A percentile compares a stretch with the other conserved stretches of the same genome.
Conservation (phyloP, 148 eudicot species). For the Silene uniflora region DNA sequence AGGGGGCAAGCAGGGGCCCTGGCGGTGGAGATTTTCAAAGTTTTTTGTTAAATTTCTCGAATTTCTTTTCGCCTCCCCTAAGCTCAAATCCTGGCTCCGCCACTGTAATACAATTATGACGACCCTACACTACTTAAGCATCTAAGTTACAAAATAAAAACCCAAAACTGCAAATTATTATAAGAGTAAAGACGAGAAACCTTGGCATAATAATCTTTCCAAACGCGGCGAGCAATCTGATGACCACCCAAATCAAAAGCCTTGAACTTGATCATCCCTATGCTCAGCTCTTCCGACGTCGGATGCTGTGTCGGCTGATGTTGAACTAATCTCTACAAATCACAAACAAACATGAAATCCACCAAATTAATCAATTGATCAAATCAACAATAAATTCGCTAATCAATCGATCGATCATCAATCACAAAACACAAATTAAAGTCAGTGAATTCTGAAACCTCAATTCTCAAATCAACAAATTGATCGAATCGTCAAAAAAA, state of each 20-base stretch:
- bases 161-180: neutral
- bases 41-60: too few relatives aligned
- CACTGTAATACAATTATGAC: neutral
- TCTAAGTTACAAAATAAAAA: neutral
- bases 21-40: too few relatives aligned
- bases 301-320: slow-evolving; percentile 82
- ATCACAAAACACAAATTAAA: neutral
- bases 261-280: slow-evolving; percentile 72
- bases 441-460: neutral
- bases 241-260: slow-evolving; percentile 91
- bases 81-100: too few relatives aligned
- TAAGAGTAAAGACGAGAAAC: slow-evolving; percentile 20
- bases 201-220: slow-evolving; percentile 78
- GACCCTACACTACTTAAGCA: neutral
- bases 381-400: neutral
- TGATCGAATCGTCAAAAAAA: neutral
- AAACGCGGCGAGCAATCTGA: slow-evolving; percentile 70
- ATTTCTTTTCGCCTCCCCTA: too few relatives aligned
- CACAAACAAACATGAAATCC: neutral
- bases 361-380: slow-evolving; percentile 1
- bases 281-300: slow-evolving; percentile 69
- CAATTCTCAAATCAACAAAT: neutral
- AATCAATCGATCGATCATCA: slow-evolving; percentile 8
- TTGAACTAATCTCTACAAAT: slow-evolving; percentile 57
- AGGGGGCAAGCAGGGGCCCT: too few relatives aligned